phyloP scores from a whole-genome alignment of 257 asterid species.

The Ophiorrhiza pumila region DNA sequence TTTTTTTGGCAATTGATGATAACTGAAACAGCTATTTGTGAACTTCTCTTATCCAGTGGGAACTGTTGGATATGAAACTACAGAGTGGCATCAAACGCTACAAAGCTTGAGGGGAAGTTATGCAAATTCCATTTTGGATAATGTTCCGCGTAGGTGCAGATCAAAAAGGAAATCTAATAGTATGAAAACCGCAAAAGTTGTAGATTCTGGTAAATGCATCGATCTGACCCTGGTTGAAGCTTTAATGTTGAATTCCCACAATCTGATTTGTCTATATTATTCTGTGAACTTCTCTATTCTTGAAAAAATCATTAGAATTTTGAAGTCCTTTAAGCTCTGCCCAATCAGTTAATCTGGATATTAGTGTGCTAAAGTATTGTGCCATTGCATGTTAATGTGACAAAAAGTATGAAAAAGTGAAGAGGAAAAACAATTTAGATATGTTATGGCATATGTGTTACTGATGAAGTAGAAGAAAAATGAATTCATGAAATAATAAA shows the following conservation, averaged over 20 bases:
- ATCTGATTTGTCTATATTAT: neutral
- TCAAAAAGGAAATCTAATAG: neutral
- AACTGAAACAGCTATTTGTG: neutral
- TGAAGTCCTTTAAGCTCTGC: too few relatives aligned
- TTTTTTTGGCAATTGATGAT: neutral
- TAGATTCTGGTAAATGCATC: neutral
- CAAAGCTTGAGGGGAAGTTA: neutral
- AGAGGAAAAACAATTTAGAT: neutral
- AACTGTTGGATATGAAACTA: neutral
- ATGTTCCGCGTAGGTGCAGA: conserved; percentile 2
- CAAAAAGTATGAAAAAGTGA: neutral
- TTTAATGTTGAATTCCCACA: neutral
- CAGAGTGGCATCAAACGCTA: neutral
- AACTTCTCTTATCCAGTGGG: neutral
- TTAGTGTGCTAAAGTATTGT: too few relatives aligned
- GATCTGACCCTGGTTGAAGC: neutral
- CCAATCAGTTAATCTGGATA: neutral
- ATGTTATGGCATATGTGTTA: neutral
- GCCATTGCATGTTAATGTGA: neutral
- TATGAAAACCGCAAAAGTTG: neutral
- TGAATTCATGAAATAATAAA: neutral
- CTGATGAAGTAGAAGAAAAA: neutral
- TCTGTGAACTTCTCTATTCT: neutral
- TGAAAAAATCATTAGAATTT: neutral
- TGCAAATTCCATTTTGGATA: neutral